Conservation (phyloP, 805 yeast species). For the Metschnikowia bowlesiae region DNA sequence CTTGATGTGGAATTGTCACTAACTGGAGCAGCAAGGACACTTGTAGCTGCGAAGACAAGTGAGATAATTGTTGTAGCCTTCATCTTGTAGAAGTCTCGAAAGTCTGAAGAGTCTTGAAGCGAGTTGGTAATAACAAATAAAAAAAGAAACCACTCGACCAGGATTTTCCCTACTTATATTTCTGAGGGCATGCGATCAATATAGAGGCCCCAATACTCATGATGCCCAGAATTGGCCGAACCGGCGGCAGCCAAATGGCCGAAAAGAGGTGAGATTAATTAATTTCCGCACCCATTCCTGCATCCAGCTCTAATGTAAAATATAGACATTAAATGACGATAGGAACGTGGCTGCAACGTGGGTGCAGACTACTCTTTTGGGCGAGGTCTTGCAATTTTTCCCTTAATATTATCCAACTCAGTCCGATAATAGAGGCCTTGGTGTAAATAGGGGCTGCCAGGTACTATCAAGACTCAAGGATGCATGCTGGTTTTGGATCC, state of each 20-base stretch:
- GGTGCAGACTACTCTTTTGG: background rate
- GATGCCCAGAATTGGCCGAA: background rate
- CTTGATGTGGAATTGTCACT: slow-evolving; percentile 5
- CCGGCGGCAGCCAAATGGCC: background rate
- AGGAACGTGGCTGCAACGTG: slow-evolving; percentile 3
- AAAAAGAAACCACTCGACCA: background rate
- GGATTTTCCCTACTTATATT: background rate
- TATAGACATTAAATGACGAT: background rate
- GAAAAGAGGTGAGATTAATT: background rate
- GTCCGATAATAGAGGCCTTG: background rate
- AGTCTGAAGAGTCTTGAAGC: background rate
- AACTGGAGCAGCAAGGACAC: slow-evolving; percentile 23
- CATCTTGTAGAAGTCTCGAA: background rate
- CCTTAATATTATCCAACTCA: background rate
- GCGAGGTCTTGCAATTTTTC: background rate
- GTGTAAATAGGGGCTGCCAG: background rate
- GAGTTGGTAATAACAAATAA: background rate
- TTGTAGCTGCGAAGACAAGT: slow-evolving; percentile 11
- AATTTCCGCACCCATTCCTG: slow-evolving; percentile 3
- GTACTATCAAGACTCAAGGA: background rate
- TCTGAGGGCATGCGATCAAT: too few species aligned
- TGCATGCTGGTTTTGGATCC: background rate
- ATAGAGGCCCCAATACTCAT: background rate
- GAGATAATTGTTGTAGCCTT: background rate
- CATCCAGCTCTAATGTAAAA: background rate